Evolutionary conservation across 2,329 filamentous ascomycete genomes (phyloP).

Genomic region (Triangularia verruculosa): DNA sequence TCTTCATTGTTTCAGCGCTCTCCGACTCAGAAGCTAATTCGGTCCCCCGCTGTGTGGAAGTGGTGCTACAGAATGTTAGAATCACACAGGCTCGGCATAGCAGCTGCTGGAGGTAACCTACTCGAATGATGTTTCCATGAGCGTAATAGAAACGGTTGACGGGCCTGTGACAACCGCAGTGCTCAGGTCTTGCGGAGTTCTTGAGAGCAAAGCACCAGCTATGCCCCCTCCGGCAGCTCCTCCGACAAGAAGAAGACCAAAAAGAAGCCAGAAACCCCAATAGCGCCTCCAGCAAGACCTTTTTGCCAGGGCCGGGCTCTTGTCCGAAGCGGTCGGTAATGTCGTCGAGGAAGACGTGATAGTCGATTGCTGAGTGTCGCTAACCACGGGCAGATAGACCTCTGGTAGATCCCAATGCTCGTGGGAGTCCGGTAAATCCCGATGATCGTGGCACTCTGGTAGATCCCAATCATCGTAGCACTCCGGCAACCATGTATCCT

Average conservation of each 20-base stretch:
- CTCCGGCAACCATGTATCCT: neutral
- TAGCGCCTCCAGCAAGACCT: neutral
- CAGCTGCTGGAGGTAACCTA: neutral
- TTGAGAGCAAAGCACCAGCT: neutral
- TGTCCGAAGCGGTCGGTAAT: neutral
- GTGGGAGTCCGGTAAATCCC: slow-evolving; percentile 1
- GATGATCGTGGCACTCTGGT: neutral
- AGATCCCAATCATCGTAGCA: neutral
- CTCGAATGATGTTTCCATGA: neutral
- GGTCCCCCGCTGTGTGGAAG: neutral
- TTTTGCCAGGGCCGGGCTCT: neutral
- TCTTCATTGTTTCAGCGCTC: neutral
- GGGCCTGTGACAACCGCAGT: neutral
- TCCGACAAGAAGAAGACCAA: neutral
- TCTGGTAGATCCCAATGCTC: neutral
- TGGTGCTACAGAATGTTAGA: neutral
- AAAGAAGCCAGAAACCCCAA: neutral
- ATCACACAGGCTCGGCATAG: neutral
- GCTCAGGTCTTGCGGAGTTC: neutral
- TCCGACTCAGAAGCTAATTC: neutral
- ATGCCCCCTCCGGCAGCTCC: neutral
- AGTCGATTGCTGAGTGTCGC: neutral
- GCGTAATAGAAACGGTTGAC: neutral
- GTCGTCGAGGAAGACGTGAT: neutral
- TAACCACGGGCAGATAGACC: neutral